phyloP scores from a whole-genome alignment of 1,139 yeast species.

The Schizosaccharomyces versatilis region DNA sequence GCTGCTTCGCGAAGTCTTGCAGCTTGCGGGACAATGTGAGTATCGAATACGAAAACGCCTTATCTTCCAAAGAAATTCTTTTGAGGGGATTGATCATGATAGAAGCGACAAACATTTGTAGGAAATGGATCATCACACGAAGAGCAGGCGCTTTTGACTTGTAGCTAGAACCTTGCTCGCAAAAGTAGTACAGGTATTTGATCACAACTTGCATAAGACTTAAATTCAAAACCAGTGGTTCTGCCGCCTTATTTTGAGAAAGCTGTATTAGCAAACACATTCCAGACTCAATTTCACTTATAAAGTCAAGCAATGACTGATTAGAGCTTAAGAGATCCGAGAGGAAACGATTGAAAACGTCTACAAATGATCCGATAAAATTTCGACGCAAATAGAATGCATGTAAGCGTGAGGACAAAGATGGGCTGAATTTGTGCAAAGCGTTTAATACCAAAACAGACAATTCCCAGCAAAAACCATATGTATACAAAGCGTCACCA shows the following conservation, averaged over 20 bases:
- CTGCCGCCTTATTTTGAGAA: background rate
- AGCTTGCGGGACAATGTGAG: background rate
- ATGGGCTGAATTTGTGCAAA: background rate
- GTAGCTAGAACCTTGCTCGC: background rate
- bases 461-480: constrained; percentile 1
- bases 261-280: background rate
- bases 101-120: background rate
- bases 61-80: background rate
- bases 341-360: background rate
- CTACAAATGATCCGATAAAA: background rate
- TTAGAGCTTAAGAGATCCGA: background rate
- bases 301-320: background rate
- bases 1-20: background rate
- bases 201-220: background rate
- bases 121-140: background rate
- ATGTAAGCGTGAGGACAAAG: background rate
- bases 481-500: background rate
- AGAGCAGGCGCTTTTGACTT: background rate
- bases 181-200: background rate
- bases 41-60: background rate
- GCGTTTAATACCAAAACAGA: background rate
- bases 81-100: background rate
- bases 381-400: background rate
- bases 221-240: background rate
- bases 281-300: constrained; percentile 1